phyloP scores from a whole-genome alignment of 495 filamentous ascomycete genomes.

The Annulohypoxylon nitens region DNA sequence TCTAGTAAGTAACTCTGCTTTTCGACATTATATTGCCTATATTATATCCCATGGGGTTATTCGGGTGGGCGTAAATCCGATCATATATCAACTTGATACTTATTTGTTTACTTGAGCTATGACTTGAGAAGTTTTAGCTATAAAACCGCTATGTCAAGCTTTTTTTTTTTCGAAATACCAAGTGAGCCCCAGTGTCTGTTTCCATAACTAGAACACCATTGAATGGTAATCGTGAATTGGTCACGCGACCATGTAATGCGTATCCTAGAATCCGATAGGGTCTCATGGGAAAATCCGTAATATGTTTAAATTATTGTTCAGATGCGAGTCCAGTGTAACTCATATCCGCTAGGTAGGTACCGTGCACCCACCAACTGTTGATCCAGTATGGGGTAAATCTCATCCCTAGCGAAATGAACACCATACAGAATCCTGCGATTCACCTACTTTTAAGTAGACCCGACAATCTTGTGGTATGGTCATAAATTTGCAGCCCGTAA shows the following conservation, averaged over 20 bases:
- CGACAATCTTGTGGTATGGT: background rate
- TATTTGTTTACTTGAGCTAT: background rate
- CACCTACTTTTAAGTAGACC: background rate
- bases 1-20: too few species aligned
- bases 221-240: background rate
- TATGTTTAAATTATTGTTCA: background rate
- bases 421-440: slow-evolving; percentile 4
- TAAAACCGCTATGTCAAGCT: background rate
- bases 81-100: background rate
- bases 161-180: background rate
- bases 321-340: slow-evolving; percentile 9
- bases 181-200: background rate
- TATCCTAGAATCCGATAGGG: background rate
- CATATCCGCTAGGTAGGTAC: background rate
- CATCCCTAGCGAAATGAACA: slow-evolving; percentile 18
- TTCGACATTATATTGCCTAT: too few species aligned
- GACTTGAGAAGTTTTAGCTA: slow-evolving; percentile 2
- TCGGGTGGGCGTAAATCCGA: background rate
- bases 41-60: background rate
- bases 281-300: background rate
- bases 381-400: background rate
- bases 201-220: background rate
- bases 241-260: background rate
- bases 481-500: background rate
- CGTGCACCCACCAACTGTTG: slow-evolving; percentile 6